A percentile compares a stretch with the other conserved stretches of the same genome.
Evolutionary conservation across 495 filamentous ascomycete genomes (phyloP).

Genomic region (Annulohypoxylon nitens): DNA sequence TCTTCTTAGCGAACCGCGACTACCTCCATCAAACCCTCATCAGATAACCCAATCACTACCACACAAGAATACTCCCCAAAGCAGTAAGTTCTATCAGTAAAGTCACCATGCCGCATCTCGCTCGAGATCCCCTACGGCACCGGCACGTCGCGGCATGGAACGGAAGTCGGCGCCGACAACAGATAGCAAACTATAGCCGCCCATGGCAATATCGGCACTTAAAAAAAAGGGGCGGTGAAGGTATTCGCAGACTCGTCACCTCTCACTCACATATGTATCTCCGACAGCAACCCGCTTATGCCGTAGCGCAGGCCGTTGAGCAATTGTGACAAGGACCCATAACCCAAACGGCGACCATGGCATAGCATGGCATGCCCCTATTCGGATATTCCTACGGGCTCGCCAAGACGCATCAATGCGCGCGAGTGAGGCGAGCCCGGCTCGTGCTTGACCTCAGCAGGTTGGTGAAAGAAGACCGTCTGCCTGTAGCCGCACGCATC

Average conservation of each 20-base stretch:
- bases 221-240: not conserved
- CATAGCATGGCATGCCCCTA: not conserved
- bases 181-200: not conserved
- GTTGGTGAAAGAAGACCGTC: too few species aligned
- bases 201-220: not conserved
- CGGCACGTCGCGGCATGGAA: not conserved
- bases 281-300: too few species aligned
- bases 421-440: not conserved
- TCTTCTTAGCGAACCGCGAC: not conserved
- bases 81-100: not conserved
- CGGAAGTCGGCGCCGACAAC: not conserved
- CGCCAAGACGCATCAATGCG: slow-evolving; percentile 1
- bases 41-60: not conserved
- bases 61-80: not conserved
- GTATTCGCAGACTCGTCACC: slow-evolving; percentile 1
- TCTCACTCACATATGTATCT: not conserved
- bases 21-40: not conserved
- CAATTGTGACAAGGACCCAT: not conserved
- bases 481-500: slow-evolving; percentile 2
- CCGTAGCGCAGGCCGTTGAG: not conserved
- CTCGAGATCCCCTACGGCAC: not conserved
- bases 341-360: too few species aligned
- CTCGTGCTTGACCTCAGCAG: not conserved
- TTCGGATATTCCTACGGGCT: not conserved
- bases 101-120: not conserved